Evolutionary conservation across 2,329 filamentous ascomycete species (phyloP).

Genomic region (Penicillium psychrosexuale): DNA sequence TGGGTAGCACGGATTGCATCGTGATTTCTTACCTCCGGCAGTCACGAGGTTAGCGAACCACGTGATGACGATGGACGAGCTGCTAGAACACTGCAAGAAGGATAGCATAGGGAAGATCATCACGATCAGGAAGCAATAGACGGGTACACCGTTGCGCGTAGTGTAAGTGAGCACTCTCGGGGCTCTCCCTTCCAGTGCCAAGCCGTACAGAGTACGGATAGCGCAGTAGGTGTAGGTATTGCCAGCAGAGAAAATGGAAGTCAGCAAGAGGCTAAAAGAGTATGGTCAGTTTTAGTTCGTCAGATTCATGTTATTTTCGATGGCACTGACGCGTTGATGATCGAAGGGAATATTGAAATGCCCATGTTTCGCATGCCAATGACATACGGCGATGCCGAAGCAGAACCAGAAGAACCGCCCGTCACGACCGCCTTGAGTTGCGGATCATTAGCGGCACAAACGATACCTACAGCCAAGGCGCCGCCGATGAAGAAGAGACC

Average conservation of each 20-base stretch:
- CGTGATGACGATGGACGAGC: slow-evolving; percentile 50
- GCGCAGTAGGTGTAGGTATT: slow-evolving; percentile 57
- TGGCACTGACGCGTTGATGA: slow-evolving; percentile 52
- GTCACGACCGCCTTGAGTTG: slow-evolving; percentile 10
- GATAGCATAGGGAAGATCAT: slow-evolving; percentile 55
- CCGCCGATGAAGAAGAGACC: slow-evolving; percentile 71
- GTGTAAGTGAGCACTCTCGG: slow-evolving; percentile 56
- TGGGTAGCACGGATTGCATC: not conserved
- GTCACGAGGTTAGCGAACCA: slow-evolving; percentile 59
- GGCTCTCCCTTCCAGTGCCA: slow-evolving; percentile 54
- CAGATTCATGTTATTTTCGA: not conserved
- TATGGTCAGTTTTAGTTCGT: not conserved
- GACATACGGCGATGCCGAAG: slow-evolving; percentile 61
- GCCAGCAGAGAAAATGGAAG: slow-evolving; percentile 55
- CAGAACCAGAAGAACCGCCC: slow-evolving; percentile 27
- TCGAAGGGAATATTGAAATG: slow-evolving; percentile 53
- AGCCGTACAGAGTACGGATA: slow-evolving; percentile 52
- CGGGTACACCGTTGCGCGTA: slow-evolving; percentile 60
- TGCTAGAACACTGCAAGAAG: slow-evolving; percentile 52
- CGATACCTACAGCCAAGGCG: slow-evolving; percentile 65
- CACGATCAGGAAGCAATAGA: slow-evolving; percentile 56
- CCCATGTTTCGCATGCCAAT: slow-evolving; percentile 59
- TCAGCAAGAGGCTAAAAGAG: slow-evolving; percentile 41
- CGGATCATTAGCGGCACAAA: slow-evolving; percentile 64
- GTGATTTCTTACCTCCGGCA: slow-evolving; percentile 45